Conservation (phyloP, 2,329 filamentous ascomycete species). For the Paecilomyces sp. region DNA sequence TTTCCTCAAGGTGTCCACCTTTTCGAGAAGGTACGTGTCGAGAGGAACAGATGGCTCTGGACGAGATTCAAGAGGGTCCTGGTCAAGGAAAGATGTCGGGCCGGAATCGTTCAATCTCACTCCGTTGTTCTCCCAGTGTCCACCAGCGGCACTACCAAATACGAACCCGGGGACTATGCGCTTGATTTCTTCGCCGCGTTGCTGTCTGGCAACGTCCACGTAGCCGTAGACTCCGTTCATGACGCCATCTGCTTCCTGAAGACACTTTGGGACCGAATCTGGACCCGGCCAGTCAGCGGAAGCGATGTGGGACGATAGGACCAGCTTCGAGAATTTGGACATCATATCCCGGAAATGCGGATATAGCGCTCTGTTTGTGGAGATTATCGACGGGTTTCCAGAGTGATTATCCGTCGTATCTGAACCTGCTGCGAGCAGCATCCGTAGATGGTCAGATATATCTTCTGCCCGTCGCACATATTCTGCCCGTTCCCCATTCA, state of each 20-base stretch:
- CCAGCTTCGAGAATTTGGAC: conserved; percentile 99
- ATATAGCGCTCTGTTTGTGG: conserved; percentile 92
- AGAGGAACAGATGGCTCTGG: conserved; percentile 66
- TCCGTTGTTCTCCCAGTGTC: conserved; percentile 74
- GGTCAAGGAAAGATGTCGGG: conserved; percentile 66
- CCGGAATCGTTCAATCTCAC: conserved; percentile 57
- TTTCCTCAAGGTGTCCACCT: conserved; percentile 77
- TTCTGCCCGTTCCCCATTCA: conserved; percentile 73
- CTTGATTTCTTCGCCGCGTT: conserved; percentile 86
- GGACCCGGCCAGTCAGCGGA: conserved; percentile 91
- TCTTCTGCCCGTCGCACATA: conserved; percentile 95
- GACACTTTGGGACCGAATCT: conserved; percentile 88
- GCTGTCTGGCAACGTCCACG: conserved; percentile 88
- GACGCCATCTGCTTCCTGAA: conserved; percentile 96
- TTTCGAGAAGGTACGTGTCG: conserved; percentile 70
- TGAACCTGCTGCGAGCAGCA: conserved; percentile 90
- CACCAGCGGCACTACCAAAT: conserved; percentile 72
- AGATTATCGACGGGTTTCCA: conserved; percentile 98
- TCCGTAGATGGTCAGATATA: conserved; percentile 89
- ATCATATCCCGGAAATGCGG: conserved; percentile 99
- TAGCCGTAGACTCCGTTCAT: conserved; percentile 91
- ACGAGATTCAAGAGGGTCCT: conserved; percentile 71
- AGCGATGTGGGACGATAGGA: conserved; percentile 95
- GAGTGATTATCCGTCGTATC: conserved; percentile 98
- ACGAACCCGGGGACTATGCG: conserved; percentile 92